Evolutionary conservation across 495 filamentous ascomycete genomes (phyloP).

Genomic region (Aspergillus homomorphus): DNA sequence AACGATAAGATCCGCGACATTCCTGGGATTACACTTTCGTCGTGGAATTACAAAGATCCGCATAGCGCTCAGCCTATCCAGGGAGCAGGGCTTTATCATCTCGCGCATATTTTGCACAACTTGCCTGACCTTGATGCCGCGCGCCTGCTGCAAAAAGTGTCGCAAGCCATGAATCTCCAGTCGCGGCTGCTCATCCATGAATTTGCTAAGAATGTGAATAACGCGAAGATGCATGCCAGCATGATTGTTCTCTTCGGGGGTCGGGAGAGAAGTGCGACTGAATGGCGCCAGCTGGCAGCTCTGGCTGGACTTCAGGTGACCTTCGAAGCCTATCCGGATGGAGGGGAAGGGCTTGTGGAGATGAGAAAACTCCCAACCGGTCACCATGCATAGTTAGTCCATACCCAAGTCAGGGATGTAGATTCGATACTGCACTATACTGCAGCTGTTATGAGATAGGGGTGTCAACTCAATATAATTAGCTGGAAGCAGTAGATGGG

Average conservation of each 20-base stretch:
- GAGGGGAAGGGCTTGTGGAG: slow-evolving; percentile 38
- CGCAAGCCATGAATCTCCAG: slow-evolving; percentile 41
- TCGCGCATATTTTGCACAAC: slow-evolving; percentile 46
- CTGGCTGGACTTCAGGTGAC: slow-evolving; percentile 32
- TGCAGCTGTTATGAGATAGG: too few relatives aligned
- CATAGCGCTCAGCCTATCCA: slow-evolving; percentile 30
- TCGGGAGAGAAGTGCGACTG: slow-evolving; percentile 29
- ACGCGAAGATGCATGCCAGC: slow-evolving; percentile 32
- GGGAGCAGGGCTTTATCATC: slow-evolving; percentile 42
- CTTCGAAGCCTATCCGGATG: slow-evolving; percentile 34
- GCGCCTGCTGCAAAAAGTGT: slow-evolving; percentile 38
- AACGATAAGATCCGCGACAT: slow-evolving; percentile 29
- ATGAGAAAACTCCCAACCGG: slow-evolving; percentile 24
- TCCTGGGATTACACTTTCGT: slow-evolving; percentile 27
- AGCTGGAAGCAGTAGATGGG: too few relatives aligned
- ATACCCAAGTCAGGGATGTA: background rate
- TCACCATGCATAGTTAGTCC: background rate
- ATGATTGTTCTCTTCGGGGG: slow-evolving; percentile 40
- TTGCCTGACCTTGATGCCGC: slow-evolving; percentile 38
- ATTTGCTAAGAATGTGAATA: slow-evolving; percentile 32
- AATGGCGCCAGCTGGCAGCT: slow-evolving; percentile 35
- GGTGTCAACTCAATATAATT: too few relatives aligned
- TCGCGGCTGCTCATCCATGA: slow-evolving; percentile 48
- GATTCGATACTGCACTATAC: background rate
- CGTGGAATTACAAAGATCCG: slow-evolving; percentile 36